These are phyloP conservation scores for Diaporthe ilicicola DNA, from an alignment of 2,329 filamentous ascomycete genomes.

Conservation along the genomic window DNA sequence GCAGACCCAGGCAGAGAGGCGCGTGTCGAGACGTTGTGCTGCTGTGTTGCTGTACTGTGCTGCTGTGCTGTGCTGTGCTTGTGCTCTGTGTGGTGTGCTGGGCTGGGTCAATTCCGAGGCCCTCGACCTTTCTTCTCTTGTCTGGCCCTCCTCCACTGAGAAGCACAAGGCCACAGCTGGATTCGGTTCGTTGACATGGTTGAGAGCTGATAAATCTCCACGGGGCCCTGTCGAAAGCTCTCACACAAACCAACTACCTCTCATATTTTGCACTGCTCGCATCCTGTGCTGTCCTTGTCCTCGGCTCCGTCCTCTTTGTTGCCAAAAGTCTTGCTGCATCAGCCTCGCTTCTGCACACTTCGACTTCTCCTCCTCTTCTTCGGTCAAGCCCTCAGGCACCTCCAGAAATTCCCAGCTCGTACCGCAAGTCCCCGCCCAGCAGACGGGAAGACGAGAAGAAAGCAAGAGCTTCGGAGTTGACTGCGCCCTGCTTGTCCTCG, in stretches of 20 bases:
- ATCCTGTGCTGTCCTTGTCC: neutral
- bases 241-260: slow-evolving; percentile 4
- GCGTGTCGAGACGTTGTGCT: neutral
- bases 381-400: neutral
- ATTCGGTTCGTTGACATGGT: slow-evolving; percentile 17
- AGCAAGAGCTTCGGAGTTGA: neutral
- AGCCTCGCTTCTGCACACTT: slow-evolving; percentile 2
- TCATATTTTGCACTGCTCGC: neutral
- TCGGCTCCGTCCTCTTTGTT: neutral
- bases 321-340: neutral
- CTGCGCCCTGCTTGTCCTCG: slow-evolving; percentile 9
- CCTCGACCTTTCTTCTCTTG: slow-evolving; percentile 15
- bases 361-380: neutral
- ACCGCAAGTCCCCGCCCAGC: neutral
- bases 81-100: neutral
- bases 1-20: slow-evolving; percentile 14
- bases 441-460: neutral
- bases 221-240: slow-evolving; percentile 7
- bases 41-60: neutral
- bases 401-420: neutral
- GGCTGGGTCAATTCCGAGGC: slow-evolving; percentile 2
- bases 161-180: slow-evolving; percentile 13
- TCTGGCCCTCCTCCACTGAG: slow-evolving; percentile 11
- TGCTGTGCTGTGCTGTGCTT: neutral
- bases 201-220: slow-evolving; percentile 28